Evolutionary conservation across 331 rosid species (phyloP).

Genomic region (Quercus phellos): DNA sequence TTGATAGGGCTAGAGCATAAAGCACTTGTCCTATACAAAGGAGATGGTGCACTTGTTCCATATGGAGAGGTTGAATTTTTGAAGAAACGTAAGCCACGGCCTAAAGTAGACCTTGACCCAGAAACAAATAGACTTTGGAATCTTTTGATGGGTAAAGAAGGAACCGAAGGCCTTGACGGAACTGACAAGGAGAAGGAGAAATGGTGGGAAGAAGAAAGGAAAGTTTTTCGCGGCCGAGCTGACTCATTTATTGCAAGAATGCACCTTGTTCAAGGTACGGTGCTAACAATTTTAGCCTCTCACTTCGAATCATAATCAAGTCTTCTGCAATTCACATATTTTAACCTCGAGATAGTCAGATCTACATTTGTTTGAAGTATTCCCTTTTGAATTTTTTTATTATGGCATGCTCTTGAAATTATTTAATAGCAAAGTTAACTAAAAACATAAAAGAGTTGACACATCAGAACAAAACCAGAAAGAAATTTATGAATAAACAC

Average conservation of each 20-base stretch:
- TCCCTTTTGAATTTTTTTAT: conserved; percentile 2
- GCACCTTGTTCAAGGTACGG: conserved; percentile 96
- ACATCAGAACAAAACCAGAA: background rate
- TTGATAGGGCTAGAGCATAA: conserved; percentile 33
- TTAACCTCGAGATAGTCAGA: conserved; percentile 2
- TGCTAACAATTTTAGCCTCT: conserved; percentile 16
- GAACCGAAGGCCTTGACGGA: conserved; percentile 47
- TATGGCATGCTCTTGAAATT: background rate
- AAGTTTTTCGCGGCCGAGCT: conserved; percentile 73
- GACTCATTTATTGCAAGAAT: conserved; percentile 89
- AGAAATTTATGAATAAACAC: conserved; percentile 3
- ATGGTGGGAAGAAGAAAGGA: conserved; percentile 89
- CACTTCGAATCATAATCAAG: background rate
- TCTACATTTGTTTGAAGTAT: conserved; percentile 6
- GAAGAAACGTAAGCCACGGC: conserved; percentile 59
- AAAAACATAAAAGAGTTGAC: background rate
- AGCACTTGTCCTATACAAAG: conserved; percentile 67
- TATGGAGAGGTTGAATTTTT: conserved; percentile 30
- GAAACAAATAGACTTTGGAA: conserved; percentile 91
- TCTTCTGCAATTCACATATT: background rate
- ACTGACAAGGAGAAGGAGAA: conserved; percentile 59
- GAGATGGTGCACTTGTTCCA: conserved; percentile 61
- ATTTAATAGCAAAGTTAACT: background rate
- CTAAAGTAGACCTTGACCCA: conserved; percentile 86
- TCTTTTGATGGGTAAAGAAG: conserved; percentile 79